Base-by-base conservation (phyloP, 768 basidiomycete genomes). In the Rossbeevera mucosa region DNA sequence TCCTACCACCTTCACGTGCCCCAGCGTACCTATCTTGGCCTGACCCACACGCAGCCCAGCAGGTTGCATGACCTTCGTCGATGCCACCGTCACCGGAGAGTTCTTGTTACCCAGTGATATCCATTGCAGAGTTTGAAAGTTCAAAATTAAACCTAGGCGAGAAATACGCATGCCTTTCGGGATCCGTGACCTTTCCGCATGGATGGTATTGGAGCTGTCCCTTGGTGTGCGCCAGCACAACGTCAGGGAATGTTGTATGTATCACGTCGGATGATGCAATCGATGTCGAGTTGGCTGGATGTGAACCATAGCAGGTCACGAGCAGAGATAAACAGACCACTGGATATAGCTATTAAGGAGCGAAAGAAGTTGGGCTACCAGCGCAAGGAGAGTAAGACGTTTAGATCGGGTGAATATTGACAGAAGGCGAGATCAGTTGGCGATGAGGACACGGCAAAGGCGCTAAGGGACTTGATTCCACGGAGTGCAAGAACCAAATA, bases 401-500 rank as follows among this genome's bases (percentile, higher is more conserved):
- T 41, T n/a, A 22, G 50, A 47, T 44, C 40, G 43, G 18, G 46
- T 40, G 53, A 48, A 44, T 62, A 53, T 42, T 55, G 53, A 54
- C 45, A 42, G 51, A 45, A 41, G 43, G 46, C 51, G 45, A 47
- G 52, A 59, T 42, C 46, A 57, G 28, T 44, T 47, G 47, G 48
- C 28, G 26, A 12, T 26, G 59, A n/a, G 18, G 47, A 44, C 25
- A 45, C 46, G 56, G 57, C 47, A 50, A 53, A 42, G 25, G 45
- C 50, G 48, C 40, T 50, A 38, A 28, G 53, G 51, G 40, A 51
- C 55, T 55, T 56, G 50, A 40, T 54, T 47, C 62, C 61, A 46
- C 26, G 21, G 51, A 53, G 51, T 47, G 55, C 49, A 29, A 38
- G 38, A 36, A 38, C 52, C 52, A 38, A 49, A 26, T 18, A 38